Percentiles rank a stretch among this genome's conserved stretches.
Evolutionary conservation across 805 yeast species (phyloP).

Genomic region (Suhomyces faveliae): DNA sequence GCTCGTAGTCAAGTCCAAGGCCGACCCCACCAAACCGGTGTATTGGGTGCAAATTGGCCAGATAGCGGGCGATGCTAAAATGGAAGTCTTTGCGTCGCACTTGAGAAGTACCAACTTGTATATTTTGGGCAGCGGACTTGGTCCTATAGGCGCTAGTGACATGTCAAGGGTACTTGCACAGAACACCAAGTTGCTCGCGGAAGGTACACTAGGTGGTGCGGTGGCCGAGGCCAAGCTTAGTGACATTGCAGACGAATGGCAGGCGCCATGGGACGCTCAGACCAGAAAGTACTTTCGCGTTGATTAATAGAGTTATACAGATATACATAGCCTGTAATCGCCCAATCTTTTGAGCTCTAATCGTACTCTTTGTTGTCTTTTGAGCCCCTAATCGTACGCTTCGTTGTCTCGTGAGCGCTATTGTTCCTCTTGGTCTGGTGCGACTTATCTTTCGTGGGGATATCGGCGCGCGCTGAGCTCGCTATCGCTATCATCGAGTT

Average conservation of each 20-base stretch:
- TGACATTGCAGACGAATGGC: conserved; percentile 10
- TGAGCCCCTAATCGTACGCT: too few relatives aligned
- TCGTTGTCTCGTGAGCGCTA: too few relatives aligned
- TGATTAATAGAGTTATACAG: not conserved
- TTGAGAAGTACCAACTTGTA: conserved; percentile 11
- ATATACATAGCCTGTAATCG: too few relatives aligned
- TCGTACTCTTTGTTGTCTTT: too few relatives aligned
- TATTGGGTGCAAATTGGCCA: conserved; percentile 13
- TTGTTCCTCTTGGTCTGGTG: too few relatives aligned
- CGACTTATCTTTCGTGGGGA: too few relatives aligned
- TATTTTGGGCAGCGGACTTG: conserved; percentile 13
- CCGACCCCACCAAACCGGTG: conserved; percentile 2
- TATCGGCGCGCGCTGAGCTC: not conserved
- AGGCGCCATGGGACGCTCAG: conserved; percentile 4
- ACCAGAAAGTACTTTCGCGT: conserved; percentile 9
- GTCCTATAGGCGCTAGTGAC: conserved; percentile 4
- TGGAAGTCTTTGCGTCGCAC: conserved; percentile 4
- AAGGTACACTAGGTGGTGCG: conserved; percentile 3
- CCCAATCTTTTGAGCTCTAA: too few relatives aligned
- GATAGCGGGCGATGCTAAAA: conserved; percentile 7
- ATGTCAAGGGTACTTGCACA: not conserved
- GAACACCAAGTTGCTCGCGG: conserved; percentile 4
- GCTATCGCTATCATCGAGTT: not conserved
- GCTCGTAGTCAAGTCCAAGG: not conserved
- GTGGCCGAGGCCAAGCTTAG: conserved; percentile 5